A percentile compares a stretch with the other conserved stretches of the same genome.
These are phyloP conservation scores for Spiromastix sp. DNA, from an alignment of 2,329 filamentous ascomycete species.

Conservation along the genomic window DNA sequence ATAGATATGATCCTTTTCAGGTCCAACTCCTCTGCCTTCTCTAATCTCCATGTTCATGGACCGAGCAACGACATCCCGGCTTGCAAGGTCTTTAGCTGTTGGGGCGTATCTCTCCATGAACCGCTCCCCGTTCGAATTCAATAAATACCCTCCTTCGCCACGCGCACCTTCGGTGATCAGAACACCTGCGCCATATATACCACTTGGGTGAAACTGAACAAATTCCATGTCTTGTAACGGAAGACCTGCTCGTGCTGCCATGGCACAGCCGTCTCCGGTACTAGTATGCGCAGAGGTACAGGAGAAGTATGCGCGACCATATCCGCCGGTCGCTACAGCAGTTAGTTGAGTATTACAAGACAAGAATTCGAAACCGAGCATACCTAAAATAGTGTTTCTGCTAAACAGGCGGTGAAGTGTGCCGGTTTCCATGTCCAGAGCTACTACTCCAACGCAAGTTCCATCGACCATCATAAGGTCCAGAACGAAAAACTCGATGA, in stretches of 20 bases:
- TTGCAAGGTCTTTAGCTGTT: constrained; percentile 83
- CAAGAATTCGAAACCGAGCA: too few species aligned
- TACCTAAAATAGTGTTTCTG: constrained; percentile 61
- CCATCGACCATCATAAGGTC: constrained; percentile 89
- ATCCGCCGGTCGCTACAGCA: constrained; percentile 71
- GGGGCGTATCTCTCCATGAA: constrained; percentile 93
- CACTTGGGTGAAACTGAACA: constrained; percentile 87
- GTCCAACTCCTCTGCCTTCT: constrained; percentile 77
- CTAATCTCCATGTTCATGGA: constrained; percentile 92
- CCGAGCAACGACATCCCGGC: constrained; percentile 77
- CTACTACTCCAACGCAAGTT: constrained; percentile 77
- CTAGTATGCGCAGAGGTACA: constrained; percentile 88
- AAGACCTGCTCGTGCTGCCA: constrained; percentile 82
- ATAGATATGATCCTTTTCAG: constrained; percentile 87
- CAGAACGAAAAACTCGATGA: constrained; percentile 87
- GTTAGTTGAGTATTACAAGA: background rate
- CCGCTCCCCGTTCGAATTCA: constrained; percentile 83
- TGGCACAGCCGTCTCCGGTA: constrained; percentile 87
- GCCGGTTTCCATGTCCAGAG: constrained; percentile 88
- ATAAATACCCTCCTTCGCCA: constrained; percentile 82
- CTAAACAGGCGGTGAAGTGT: constrained; percentile 83
- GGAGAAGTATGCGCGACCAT: constrained; percentile 84
- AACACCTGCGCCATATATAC: constrained; percentile 86
- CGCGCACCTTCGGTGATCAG: constrained; percentile 85
- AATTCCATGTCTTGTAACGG: constrained; percentile 92